These are phyloP conservation scores for Blastomyces silverae DNA, from an alignment of 2,329 filamentous ascomycete genomes.

Conservation along the genomic window DNA sequence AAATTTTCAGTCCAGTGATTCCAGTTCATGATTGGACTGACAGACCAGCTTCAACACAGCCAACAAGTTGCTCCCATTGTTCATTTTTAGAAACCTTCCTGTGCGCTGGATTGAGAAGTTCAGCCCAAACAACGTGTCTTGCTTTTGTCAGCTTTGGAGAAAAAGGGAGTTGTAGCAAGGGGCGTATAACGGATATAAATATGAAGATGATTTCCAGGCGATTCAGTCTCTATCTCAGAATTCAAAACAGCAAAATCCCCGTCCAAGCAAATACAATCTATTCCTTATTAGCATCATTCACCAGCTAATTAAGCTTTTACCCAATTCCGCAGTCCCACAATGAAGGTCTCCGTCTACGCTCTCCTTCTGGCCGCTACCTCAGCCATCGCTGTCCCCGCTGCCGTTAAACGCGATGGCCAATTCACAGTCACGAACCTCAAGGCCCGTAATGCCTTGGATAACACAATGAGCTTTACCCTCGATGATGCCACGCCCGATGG, in stretches of 20 bases:
- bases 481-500: neutral
- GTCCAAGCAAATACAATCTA: neutral
- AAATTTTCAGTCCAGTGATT: too few relatives aligned
- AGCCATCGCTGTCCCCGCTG: too few relatives aligned
- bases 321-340: neutral
- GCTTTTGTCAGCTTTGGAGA: neutral
- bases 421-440: neutral
- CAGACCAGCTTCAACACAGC: constrained; percentile 1
- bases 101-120: neutral
- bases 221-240: neutral
- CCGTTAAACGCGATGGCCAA: neutral
- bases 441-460: neutral
- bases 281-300: neutral
- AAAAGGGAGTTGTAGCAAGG: neutral
- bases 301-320: too few relatives aligned
- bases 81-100: neutral
- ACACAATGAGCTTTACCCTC: constrained; percentile 7
- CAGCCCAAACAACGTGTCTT: neutral
- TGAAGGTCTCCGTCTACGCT: neutral
- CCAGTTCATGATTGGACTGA: too few relatives aligned
- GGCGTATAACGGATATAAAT: neutral
- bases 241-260: neutral
- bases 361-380: constrained; percentile 1
- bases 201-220: neutral
- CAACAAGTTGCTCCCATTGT: neutral